These are phyloP conservation scores for Ceratobasidium theobromae DNA, from an alignment of 1,284 basidiomycete species.

Conservation along the genomic window DNA sequence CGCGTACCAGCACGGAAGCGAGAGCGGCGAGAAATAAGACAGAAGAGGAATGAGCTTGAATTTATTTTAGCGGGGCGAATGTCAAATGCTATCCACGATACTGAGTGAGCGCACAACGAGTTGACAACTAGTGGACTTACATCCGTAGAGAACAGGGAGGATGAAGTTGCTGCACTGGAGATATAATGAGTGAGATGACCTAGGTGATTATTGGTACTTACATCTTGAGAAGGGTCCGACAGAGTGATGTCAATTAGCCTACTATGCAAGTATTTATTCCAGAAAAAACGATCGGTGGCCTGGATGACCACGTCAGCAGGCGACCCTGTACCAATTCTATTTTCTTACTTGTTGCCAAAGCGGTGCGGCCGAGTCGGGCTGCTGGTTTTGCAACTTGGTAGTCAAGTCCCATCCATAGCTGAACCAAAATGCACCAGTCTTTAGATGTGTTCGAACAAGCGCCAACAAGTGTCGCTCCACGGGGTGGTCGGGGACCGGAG, in stretches of 20 bases:
- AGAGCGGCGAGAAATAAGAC: conserved; percentile 84
- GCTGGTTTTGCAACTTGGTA: conserved; percentile 83
- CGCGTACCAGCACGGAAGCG: conserved; percentile 94
- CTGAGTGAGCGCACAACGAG: no score
- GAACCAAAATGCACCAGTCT: conserved; percentile 81
- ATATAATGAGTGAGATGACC: conserved; percentile 16
- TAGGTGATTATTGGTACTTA: conserved; percentile 44
- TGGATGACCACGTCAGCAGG: conserved; percentile 44
- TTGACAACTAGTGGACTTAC: no score
- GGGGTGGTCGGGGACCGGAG: conserved; percentile 64
- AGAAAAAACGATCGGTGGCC: conserved; percentile 97
- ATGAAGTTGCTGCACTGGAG: conserved; percentile 81
- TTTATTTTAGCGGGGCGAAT: conserved; percentile 77
- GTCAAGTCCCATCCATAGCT: conserved; percentile 93
- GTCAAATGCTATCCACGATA: conserved; percentile 96
- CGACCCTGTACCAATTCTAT: conserved; percentile 24
- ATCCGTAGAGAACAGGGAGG: conserved; percentile 89
- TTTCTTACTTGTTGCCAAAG: conserved; percentile 70
- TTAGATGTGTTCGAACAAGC: conserved; percentile 84
- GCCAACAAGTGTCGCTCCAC: conserved; percentile 87
- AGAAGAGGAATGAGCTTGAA: conserved; percentile 78
- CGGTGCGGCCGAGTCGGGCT: conserved; percentile 50
- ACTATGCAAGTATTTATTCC: conserved; percentile 86
- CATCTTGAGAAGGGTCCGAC: conserved; percentile 58
- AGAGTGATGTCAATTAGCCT: conserved; percentile 66